Evolutionary conservation across 202 grass and related monocot genomes (phyloP).

Genomic region (Digitaria exilis): DNA sequence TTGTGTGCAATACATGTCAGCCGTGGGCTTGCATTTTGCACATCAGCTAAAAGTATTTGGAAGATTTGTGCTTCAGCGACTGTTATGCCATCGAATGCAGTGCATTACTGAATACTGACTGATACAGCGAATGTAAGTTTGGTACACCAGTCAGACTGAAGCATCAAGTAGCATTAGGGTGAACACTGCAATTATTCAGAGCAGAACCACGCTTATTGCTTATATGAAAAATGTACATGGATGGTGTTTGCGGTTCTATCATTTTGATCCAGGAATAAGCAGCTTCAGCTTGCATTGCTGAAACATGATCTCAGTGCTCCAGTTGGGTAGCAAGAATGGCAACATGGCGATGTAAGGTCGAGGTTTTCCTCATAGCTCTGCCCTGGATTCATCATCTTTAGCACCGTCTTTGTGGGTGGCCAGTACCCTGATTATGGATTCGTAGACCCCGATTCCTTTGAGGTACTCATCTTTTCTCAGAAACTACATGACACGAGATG

Average conservation of each 20-base stretch:
- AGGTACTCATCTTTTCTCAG: slow-evolving; percentile 92
- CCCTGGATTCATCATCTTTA: slow-evolving; percentile 56
- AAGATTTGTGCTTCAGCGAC: too few relatives aligned
- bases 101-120: neutral
- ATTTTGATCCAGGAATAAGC: neutral
- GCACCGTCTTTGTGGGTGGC: slow-evolving; percentile 46
- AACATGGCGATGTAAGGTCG: neutral
- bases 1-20: neutral
- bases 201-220: neutral
- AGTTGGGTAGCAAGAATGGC: neutral
- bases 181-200: neutral
- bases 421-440: slow-evolving; percentile 73
- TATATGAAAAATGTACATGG: slow-evolving; percentile 27
- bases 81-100: too few relatives aligned
- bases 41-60: neutral
- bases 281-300: neutral
- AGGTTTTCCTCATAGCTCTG: slow-evolving; percentile 66
- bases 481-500: slow-evolving; percentile 52
- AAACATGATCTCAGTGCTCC: slow-evolving; percentile 10
- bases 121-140: neutral
- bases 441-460: slow-evolving; percentile 79
- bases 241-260: neutral
- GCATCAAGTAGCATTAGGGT: neutral
- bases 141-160: neutral
- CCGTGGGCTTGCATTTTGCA: neutral